Percentiles rank a stretch among this genome's conserved stretches.
These are phyloP conservation scores for Penicillium psychrofluorescens DNA, from an alignment of 495 filamentous ascomycete species.

Conservation along the genomic window DNA sequence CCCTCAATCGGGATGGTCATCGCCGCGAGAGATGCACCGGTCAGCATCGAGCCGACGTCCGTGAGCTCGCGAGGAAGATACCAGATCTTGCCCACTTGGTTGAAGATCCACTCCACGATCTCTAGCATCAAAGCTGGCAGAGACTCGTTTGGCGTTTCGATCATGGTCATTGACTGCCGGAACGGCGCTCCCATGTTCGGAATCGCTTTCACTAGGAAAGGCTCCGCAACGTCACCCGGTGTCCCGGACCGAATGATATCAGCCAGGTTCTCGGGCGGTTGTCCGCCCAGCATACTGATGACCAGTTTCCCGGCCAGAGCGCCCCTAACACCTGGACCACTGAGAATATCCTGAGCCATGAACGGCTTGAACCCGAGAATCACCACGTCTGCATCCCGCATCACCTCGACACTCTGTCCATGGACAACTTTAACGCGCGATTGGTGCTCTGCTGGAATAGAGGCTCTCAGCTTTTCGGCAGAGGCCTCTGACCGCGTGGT, in stretches of 20 bases:
- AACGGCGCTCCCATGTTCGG: conserved; percentile 30
- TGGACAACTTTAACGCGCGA: conserved; percentile 12
- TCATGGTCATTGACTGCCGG: conserved; percentile 27
- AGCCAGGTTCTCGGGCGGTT: conserved; percentile 57
- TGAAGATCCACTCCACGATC: conserved; percentile 19
- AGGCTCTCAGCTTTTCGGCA: conserved; percentile 9
- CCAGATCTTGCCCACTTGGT: conserved; percentile 25
- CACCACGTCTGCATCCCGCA: conserved; percentile 24
- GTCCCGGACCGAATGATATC: conserved; percentile 43
- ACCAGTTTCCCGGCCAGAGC: conserved; percentile 66
- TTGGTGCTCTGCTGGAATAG: conserved; percentile 4
- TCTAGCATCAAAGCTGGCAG: conserved; percentile 8
- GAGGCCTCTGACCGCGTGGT: conserved; percentile 24
- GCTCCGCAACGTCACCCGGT: neutral
- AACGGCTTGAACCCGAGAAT: conserved; percentile 32
- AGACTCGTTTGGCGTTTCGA: conserved; percentile 13
- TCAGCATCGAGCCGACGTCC: conserved; percentile 24
- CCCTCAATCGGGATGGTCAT: conserved; percentile 30
- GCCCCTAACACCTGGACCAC: conserved; percentile 12
- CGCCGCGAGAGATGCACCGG: conserved; percentile 23
- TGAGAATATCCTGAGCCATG: conserved; percentile 23
- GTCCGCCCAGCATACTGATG: conserved; percentile 80
- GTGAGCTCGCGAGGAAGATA: conserved; percentile 19
- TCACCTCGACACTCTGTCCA: conserved; percentile 12
- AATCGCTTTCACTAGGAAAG: conserved; percentile 24